Percentiles rank a stretch among this genome's conserved stretches.
Evolutionary conservation across 129 eudicot genomes (phyloP).

Genomic region (Artemisia annua): DNA sequence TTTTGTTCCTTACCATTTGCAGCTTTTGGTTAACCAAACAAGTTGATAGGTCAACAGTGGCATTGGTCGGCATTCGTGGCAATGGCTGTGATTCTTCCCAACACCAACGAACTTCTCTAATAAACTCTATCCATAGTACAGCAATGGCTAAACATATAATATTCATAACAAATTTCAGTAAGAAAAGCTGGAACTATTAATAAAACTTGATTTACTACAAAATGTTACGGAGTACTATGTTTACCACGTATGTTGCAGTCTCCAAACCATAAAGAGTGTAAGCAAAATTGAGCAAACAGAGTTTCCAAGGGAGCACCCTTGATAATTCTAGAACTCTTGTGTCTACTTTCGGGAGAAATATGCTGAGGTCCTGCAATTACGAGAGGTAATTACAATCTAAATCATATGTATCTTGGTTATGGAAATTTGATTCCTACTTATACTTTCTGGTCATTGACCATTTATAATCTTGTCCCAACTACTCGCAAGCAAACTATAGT

Average conservation of each 20-base stretch:
- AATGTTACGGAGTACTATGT: conserved; percentile 10
- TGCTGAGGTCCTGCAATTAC: conserved; percentile 40
- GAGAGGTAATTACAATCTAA: not conserved
- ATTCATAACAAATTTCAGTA: not conserved
- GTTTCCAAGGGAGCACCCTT: conserved; percentile 89
- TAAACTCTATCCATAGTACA: conserved; percentile 96
- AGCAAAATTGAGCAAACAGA: conserved; percentile 88
- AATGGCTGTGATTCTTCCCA: conserved; percentile 97
- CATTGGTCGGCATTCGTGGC: conserved; percentile 67
- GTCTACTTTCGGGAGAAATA: conserved; percentile 51
- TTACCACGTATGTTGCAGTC: conserved; percentile 95
- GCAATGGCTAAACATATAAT: conserved; percentile 71
- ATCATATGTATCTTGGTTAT: not conserved
- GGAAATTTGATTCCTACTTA: not conserved
- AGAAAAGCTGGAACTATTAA: not conserved
- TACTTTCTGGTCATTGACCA: conserved; percentile 9
- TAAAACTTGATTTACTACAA: not conserved
- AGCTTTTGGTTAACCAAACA: conserved; percentile 90
- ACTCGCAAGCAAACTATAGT: not conserved
- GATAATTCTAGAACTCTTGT: conserved; percentile 70
- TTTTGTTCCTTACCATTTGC: conserved; percentile 63
- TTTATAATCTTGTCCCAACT: conserved; percentile 16
- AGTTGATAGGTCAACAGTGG: conserved; percentile 72
- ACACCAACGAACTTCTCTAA: conserved; percentile 95
- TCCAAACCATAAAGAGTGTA: conserved; percentile 96